Percentiles rank a stretch among this genome's conserved stretches.
Evolutionary conservation across 225 moss, liverwort and hornwort genomes (phyloP).

Genomic region (Sphagnum tenellum): DNA sequence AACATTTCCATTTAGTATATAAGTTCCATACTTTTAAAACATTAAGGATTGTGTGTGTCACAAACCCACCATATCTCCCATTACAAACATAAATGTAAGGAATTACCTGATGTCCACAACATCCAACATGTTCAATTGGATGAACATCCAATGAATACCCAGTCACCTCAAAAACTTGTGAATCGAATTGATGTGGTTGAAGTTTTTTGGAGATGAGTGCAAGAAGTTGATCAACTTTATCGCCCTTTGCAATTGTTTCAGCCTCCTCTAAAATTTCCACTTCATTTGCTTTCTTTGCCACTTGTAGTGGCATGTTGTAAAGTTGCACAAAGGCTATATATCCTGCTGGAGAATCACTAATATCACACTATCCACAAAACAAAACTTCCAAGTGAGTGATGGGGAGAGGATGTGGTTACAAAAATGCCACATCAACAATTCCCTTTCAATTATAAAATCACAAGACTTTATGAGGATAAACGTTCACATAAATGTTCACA

Average conservation of each 20-base stretch:
- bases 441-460: neutral
- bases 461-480: too few species aligned
- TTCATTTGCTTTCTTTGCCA: conserved; percentile 7
- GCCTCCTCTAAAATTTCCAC: neutral
- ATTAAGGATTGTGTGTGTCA: too few species aligned
- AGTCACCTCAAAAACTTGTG: neutral
- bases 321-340: conserved; percentile 91
- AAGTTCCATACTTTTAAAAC: too few species aligned
- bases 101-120: conserved; percentile 95
- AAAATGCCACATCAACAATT: neutral
- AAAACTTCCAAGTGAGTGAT: neutral
- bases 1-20: neutral
- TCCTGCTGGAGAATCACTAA: conserved; percentile 66
- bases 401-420: neutral
- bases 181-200: too few species aligned
- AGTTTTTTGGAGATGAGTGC: conserved; percentile 20
- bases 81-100: neutral
- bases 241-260: too few species aligned
- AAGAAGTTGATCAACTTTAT: conserved; percentile 14
- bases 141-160: conserved; percentile 33
- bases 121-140: conserved; percentile 77
- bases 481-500: too few species aligned
- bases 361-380: conserved; percentile 56
- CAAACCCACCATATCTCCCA: too few species aligned
- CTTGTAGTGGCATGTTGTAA: conserved; percentile 64